Evolutionary conservation across 441 rosid genomes (phyloP).

Genomic region (Capsella rubella): DNA sequence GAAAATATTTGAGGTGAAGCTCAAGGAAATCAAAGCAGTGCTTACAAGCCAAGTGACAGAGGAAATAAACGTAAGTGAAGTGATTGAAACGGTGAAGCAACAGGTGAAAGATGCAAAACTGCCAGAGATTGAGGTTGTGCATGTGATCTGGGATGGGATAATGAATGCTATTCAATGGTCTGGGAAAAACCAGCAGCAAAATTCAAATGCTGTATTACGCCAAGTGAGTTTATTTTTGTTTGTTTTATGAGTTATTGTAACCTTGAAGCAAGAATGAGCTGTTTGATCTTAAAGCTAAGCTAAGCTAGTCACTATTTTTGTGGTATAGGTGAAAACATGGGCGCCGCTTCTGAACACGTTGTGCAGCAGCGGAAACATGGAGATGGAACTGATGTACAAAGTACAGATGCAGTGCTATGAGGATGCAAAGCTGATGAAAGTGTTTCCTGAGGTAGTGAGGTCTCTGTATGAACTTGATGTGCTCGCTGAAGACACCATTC

Average conservation of each 20-base stretch:
- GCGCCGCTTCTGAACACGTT: conserved; percentile 74
- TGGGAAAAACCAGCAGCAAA: conserved; percentile 99
- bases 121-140: conserved; percentile 78
- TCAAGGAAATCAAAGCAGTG: conserved; percentile 87
- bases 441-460: conserved; percentile 88
- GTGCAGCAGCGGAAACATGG: conserved; percentile 84
- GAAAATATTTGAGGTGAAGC: conserved; percentile 89
- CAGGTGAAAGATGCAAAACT: conserved; percentile 83
- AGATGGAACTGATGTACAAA: conserved; percentile 93
- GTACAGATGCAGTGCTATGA: conserved; percentile 97
- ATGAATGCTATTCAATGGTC: conserved; percentile 99
- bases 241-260: background rate
- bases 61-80: conserved; percentile 81
- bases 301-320: background rate
- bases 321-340: conserved; percentile 85
- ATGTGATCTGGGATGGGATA: conserved; percentile 89
- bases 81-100: conserved; percentile 84
- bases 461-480: conserved; percentile 90
- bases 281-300: conserved; percentile 10
- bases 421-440: conserved; percentile 94
- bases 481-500: conserved; percentile 93
- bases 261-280: background rate
- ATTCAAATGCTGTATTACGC: conserved; percentile 84
- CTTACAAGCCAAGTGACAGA: conserved; percentile 82
- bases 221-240: conserved; percentile 57